Evolutionary conservation across 2,329 filamentous ascomycete genomes (phyloP).

Genomic region (Domatiomyces catenatus): DNA sequence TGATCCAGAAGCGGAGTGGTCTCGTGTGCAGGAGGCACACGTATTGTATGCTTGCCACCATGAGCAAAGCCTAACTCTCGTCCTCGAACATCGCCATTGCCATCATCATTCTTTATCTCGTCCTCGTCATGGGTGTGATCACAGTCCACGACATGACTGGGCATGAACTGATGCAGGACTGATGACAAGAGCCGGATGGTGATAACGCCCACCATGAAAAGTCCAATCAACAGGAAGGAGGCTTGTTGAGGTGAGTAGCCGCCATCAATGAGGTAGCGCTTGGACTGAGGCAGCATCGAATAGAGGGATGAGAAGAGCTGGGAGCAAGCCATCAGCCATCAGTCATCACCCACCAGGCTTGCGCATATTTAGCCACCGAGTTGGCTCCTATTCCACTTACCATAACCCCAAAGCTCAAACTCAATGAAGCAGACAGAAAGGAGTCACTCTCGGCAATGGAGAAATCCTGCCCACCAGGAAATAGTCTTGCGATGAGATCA

Average conservation of each 20-base stretch:
- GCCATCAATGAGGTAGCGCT: slow-evolving; percentile 56
- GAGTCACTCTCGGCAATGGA: slow-evolving; percentile 75
- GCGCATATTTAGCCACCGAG: neutral
- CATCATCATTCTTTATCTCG: slow-evolving; percentile 22
- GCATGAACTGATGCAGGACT: slow-evolving; percentile 32
- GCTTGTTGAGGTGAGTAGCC: slow-evolving; percentile 52
- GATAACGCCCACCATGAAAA: slow-evolving; percentile 34
- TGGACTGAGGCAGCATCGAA: slow-evolving; percentile 81
- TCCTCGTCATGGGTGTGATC: slow-evolving; percentile 29
- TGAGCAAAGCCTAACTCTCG: slow-evolving; percentile 7
- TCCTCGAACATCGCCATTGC: slow-evolving; percentile 11
- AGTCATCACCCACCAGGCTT: slow-evolving; percentile 3
- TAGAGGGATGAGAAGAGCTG: slow-evolving; percentile 85
- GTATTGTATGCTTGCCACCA: slow-evolving; percentile 15
- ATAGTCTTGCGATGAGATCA: slow-evolving; percentile 57
- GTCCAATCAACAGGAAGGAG: slow-evolving; percentile 32
- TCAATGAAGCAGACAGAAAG: slow-evolving; percentile 77
- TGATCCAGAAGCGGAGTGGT: slow-evolving; percentile 16
- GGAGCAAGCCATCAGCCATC: slow-evolving; percentile 3
- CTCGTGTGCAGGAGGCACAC: slow-evolving; percentile 9
- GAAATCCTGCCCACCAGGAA: slow-evolving; percentile 64
- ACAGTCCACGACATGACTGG: slow-evolving; percentile 34
- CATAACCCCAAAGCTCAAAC: slow-evolving; percentile 92
- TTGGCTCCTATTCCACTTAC: slow-evolving; percentile 34
- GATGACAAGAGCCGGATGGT: slow-evolving; percentile 31